Base-by-base conservation (phyloP, 352 stramenopile genomes). In the Pythium guiyangense region DNA sequence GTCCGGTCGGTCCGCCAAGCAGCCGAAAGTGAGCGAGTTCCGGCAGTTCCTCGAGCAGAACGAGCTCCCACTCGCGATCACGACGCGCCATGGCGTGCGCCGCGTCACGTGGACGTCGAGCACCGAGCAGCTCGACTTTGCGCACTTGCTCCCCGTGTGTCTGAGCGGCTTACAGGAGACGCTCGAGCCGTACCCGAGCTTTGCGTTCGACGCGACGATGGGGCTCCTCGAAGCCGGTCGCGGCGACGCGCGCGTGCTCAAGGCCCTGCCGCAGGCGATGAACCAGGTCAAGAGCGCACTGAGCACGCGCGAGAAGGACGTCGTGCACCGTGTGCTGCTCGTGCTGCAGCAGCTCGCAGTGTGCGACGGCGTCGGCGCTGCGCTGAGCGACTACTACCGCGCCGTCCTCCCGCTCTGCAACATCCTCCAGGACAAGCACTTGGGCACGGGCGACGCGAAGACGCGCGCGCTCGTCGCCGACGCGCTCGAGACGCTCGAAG, bases 341-440 rank as follows among this genome's bases (percentile, higher is more conserved):
- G 52, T 92, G 31, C 58, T 92, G 54, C 83, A 90, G 67, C 80
- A 91, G 57, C 69, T 92, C 42, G 64, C 66, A 2, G 80, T 92
- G 46, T 92, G 80, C 37, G 70, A 85, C 0, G 74, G 78, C 40
- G 78, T 90, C n/a, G 80, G 83, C 22, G 68, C 78, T 14, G 77
- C 77, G 0, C 60, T 93, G 5, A 48, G 64, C 2, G 79, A 89
- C 58, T 81, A 91, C 60, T 91, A 93, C 57, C 71, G 80, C 17
- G 73, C 79, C 12, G 61, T 93, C 37, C 68, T 93, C 40, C 83
- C 83, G n/a, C 63, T 91, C 46, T 93, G 80, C 64, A 93, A 90
- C 64, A 84, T 93, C 27, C 52, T 91, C 17, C 82, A 90, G 60
- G 83, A 90, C 73, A 84, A 84, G 49, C 80, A 88, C 52, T 54